Conservation (phyloP, 2,329 filamentous ascomycete species). For the Fusarium veterinarium region DNA sequence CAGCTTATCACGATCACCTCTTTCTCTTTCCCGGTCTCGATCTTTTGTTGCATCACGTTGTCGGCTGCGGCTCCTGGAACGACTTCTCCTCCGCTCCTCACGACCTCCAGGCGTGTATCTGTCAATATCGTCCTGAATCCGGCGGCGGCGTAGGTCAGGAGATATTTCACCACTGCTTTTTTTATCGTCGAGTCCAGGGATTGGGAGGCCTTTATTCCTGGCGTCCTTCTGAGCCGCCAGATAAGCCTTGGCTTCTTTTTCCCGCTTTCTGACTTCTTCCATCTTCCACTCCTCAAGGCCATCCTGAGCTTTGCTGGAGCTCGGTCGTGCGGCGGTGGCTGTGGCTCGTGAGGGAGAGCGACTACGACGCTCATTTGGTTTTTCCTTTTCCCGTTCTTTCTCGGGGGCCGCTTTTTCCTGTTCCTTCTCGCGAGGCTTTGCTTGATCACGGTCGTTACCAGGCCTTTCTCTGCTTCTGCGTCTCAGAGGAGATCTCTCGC, state of each 20-base stretch:
- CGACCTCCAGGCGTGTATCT: constrained; percentile 61
- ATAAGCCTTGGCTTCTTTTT: constrained; percentile 73
- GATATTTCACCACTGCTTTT: constrained; percentile 59
- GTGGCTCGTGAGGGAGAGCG: constrained; percentile 57
- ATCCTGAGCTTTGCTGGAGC: constrained; percentile 58
- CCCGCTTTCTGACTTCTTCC: constrained; percentile 70
- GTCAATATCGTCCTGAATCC: constrained; percentile 51
- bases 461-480: constrained; percentile 45
- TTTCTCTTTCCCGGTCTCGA: constrained; percentile 39
- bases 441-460: constrained; percentile 40
- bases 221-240: constrained; percentile 71
- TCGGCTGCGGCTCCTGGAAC: constrained; percentile 51
- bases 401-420: constrained; percentile 28
- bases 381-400: constrained; percentile 19
- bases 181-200: constrained; percentile 68
- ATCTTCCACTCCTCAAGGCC: constrained; percentile 69
- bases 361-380: constrained; percentile 54
- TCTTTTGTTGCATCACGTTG: constrained; percentile 48
- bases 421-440: constrained; percentile 36
- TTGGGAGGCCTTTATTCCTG: constrained; percentile 66
- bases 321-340: constrained; percentile 52
- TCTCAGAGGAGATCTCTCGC: constrained; percentile 38
- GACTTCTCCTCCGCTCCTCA: constrained; percentile 53
- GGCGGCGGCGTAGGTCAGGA: constrained; percentile 52
- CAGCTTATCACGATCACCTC: constrained; percentile 43